Conservation (phyloP, 768 basidiomycete genomes). For the Kwoniella sp. region DNA sequence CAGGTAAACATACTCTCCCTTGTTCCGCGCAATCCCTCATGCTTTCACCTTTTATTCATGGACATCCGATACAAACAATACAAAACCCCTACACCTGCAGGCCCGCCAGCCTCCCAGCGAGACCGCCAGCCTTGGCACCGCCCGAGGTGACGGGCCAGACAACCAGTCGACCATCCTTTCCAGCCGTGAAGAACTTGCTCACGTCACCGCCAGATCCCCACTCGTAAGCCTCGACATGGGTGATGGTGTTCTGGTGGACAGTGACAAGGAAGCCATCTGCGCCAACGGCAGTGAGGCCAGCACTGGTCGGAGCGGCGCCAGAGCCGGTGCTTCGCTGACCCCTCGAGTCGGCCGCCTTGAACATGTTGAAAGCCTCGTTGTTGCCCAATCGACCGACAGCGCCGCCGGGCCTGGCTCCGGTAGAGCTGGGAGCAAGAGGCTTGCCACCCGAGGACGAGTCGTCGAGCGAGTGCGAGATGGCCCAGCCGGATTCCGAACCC, state of each 20-base stretch:
- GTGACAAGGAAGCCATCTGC: constrained; percentile 75
- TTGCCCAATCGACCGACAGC: constrained; percentile 66
- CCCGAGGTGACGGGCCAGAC: constrained; percentile 77
- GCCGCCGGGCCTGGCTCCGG: constrained; percentile 48
- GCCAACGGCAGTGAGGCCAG: constrained; percentile 44
- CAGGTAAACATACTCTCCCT: no score
- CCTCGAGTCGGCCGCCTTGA: constrained; percentile 83
- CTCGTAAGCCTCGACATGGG: constrained; percentile 76
- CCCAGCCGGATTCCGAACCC: constrained; percentile 73
- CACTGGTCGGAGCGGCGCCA: constrained; percentile 40
- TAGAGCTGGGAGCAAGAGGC: constrained; percentile 54
- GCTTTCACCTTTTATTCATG: no score
- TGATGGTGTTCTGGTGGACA: constrained; percentile 97
- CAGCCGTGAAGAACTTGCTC: constrained; percentile 76
- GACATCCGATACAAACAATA: no score
- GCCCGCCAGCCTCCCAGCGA: constrained; percentile 51
- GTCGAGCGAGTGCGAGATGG: constrained; percentile 73
- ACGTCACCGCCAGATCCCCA: constrained; percentile 58
- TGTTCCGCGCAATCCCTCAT: no score
- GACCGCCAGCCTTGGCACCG: constrained; percentile 47
- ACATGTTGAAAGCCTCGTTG: constrained; percentile 87
- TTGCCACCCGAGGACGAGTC: constrained; percentile 61
- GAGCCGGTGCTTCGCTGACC: constrained; percentile 52
- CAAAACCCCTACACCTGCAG: constrained; percentile 6
- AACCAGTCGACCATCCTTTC: constrained; percentile 87